Evolutionary conservation across 331 rosid species (phyloP).

Genomic region (Quercus tomentella): DNA sequence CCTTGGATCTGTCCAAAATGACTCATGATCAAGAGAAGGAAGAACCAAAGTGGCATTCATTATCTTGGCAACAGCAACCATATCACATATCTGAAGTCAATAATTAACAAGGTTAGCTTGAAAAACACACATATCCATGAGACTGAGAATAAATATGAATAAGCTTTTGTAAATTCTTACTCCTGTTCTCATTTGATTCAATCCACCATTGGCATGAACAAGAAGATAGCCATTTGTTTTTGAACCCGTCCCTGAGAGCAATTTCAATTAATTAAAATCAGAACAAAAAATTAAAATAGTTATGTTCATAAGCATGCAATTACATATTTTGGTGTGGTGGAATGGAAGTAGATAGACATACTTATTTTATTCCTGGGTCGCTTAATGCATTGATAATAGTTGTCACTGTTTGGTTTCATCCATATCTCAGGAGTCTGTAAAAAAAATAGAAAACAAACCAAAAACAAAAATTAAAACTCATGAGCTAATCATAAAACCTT

Average conservation of each 20-base stretch:
- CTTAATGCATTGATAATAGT: slow-evolving; percentile 52
- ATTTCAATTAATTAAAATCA: not conserved
- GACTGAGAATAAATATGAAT: not conserved
- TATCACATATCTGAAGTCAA: slow-evolving; percentile 84
- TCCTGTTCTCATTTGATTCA: slow-evolving; percentile 99
- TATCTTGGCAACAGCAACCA: slow-evolving; percentile 97
- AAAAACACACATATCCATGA: not conserved
- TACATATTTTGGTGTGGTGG: not conserved
- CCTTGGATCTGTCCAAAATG: slow-evolving; percentile 99
- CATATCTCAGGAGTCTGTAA: slow-evolving; percentile 82
- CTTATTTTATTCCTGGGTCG: slow-evolving; percentile 60
- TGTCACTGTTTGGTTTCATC: slow-evolving; percentile 75
- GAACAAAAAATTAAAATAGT: slow-evolving; percentile 5
- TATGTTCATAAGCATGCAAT: not conserved
- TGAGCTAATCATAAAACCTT: not conserved
- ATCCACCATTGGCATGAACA: slow-evolving; percentile 95
- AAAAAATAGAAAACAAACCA: not conserved
- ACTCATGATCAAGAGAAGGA: slow-evolving; percentile 90
- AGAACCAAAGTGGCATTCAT: slow-evolving; percentile 95
- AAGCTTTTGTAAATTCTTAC: slow-evolving; percentile 34
- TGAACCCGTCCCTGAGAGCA: slow-evolving; percentile 34
- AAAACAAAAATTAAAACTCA: not conserved
- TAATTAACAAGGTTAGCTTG: slow-evolving; percentile 24
- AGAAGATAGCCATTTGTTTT: slow-evolving; percentile 86
- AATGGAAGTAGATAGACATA: slow-evolving; percentile 26